phyloP scores from a whole-genome alignment of 495 filamentous ascomycete species.

The Penicillium verhagenii region DNA sequence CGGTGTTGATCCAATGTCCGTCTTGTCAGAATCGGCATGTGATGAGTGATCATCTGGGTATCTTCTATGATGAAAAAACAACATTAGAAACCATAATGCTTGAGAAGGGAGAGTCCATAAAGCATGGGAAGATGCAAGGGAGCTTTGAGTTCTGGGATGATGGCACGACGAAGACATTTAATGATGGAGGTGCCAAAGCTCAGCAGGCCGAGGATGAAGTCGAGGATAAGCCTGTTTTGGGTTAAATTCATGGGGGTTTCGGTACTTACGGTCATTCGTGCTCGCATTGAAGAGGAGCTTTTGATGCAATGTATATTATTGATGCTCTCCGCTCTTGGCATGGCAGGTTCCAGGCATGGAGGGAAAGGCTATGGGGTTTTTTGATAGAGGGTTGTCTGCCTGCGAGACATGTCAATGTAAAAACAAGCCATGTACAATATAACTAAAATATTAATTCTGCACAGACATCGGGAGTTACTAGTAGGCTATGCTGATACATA shows the following conservation, averaged over 20 bases:
- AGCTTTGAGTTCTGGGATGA: conserved; percentile 72
- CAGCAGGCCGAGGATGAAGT: neutral
- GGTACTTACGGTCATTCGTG: neutral
- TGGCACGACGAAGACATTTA: conserved; percentile 38
- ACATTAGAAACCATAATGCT: conserved; percentile 39
- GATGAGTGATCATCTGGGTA: conserved; percentile 80
- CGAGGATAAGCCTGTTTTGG: neutral
- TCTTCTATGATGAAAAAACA: conserved; percentile 43
- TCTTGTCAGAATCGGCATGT: conserved; percentile 80
- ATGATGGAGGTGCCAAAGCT: neutral
- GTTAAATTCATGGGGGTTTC: no score
- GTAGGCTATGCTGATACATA: no score
- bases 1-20: conserved; percentile 84
- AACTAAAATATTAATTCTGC: no score
- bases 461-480: no score
- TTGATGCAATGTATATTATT: conserved; percentile 10
- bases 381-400: conserved; percentile 1
- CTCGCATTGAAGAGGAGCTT: neutral
- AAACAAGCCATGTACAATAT: conserved; percentile 13
- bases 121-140: conserved; percentile 43
- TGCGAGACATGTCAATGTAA: conserved; percentile 10
- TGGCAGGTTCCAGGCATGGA: conserved; percentile 29
- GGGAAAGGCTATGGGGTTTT: conserved; percentile 3
- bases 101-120: conserved; percentile 32
- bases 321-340: conserved; percentile 28